Base-by-base conservation (phyloP, 768 basidiomycete genomes). In the Rhizopogon sp. region DNA sequence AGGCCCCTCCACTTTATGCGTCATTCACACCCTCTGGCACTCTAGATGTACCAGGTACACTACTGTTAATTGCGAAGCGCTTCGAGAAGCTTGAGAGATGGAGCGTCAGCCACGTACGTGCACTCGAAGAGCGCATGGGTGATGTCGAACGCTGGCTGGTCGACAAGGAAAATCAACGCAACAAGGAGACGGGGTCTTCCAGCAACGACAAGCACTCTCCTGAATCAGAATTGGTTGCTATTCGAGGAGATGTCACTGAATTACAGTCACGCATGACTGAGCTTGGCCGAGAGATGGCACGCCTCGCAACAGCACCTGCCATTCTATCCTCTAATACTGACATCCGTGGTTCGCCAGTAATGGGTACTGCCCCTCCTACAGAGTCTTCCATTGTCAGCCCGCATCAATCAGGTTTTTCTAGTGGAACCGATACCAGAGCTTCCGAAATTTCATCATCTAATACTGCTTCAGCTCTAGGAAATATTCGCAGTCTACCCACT, bases 71-170 rank as follows among this genome's bases (percentile, higher is more conserved):
- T 42, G 88, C 89, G 11, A 71, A 62, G 42, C 83, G 91, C 20
- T 93, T 93, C 56, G 91, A 93, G 68, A 93, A 93, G 66, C 78
- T 93, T 11, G 91, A 93, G 65, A 87, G 87, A 58, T 93, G 91
- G 91, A 87, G 90, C 0, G 89, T 93, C 3, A 84, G 88, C 6
- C 91, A 93, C 61, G 90, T 92, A 3, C 84, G 91, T 52, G 91
- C 91, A 1, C 72, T 93, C n/a, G 91, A 93, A 60, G 91, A 93
- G 17, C 81, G 91, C 33, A 93, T 93, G 90, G 83, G 85, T 57
- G 91, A 93, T 54, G 91, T 93, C n/a, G 91, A 93, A 65, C 78
- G 84, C 43, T 93, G 89, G 88, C 75, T 93, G 8, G 90, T 93
- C 5, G 90, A 91, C 57, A 90, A 87, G 65, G 90, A 93, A 71